Percentiles rank a stretch among this genome's conserved stretches.
Conservation (phyloP, 306 rosid genomes). For the Macrotyloma uniflorum region DNA sequence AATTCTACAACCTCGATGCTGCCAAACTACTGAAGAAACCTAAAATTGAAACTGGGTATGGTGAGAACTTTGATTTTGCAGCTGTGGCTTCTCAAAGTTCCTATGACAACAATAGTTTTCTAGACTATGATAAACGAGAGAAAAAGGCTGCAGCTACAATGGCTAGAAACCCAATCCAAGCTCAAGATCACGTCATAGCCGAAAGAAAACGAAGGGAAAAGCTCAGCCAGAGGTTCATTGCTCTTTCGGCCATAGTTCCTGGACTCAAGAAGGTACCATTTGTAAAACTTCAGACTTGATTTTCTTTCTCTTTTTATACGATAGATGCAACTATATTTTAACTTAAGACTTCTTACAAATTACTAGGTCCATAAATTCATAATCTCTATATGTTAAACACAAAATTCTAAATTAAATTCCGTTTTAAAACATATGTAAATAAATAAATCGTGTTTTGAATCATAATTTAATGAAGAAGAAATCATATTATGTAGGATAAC, state of each 20-base stretch:
- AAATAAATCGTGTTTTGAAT: too few relatives aligned
- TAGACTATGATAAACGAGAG: slow-evolving; percentile 8
- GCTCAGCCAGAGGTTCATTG: slow-evolving; percentile 84
- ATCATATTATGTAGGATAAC: too few relatives aligned
- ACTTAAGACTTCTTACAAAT: background rate
- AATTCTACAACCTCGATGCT: slow-evolving; percentile 25
- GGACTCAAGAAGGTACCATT: slow-evolving; percentile 78
- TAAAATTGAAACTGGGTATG: slow-evolving; percentile 37
- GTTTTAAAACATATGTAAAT: too few relatives aligned
- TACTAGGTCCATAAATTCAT: background rate
- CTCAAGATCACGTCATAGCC: slow-evolving; percentile 81
- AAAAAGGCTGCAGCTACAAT: slow-evolving; percentile 21
- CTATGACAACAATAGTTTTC: slow-evolving; percentile 32
- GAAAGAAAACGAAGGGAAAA: slow-evolving; percentile 88
- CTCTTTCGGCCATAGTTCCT: slow-evolving; percentile 84
- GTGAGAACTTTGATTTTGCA: slow-evolving; percentile 39
- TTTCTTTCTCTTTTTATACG: background rate
- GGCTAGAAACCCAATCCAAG: slow-evolving; percentile 39
- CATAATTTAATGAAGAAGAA: too few relatives aligned
- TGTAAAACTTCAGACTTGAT: background rate
- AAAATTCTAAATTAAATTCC: background rate
- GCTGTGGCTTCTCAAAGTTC: slow-evolving; percentile 34
- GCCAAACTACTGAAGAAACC: slow-evolving; percentile 39
- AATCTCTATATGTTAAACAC: background rate
- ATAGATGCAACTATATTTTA: background rate